Conservation (phyloP, 805 yeast species). For the Candida wancherniae region DNA sequence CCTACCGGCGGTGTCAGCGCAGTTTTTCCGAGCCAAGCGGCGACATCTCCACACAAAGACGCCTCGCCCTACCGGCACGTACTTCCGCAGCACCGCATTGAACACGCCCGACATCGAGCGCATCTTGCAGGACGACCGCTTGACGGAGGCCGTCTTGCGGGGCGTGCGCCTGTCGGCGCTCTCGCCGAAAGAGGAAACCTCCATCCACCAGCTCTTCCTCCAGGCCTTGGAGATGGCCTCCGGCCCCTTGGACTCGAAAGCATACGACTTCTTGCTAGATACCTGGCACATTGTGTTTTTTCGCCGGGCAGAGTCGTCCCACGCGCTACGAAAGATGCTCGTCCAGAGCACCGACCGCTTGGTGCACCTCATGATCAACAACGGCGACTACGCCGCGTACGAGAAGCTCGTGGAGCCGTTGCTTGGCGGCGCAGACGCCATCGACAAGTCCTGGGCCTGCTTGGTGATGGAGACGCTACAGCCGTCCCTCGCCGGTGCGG, state of each 20-base stretch:
- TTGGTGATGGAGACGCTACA: conserved; percentile 21
- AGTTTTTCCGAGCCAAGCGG: too few relatives aligned
- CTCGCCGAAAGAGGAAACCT: conserved; percentile 8
- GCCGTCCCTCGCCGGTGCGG: neutral
- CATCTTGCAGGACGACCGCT: conserved; percentile 7
- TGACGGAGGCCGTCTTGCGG: conserved; percentile 3
- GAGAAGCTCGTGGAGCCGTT: conserved; percentile 6
- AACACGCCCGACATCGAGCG: conserved; percentile 11
- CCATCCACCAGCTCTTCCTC: conserved; percentile 17
- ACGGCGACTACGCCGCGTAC: conserved; percentile 22
- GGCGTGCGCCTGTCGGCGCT: conserved; percentile 1
- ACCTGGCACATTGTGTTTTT: conserved; percentile 23
- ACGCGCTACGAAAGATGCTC: conserved; percentile 8
- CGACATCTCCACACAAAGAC: too few relatives aligned
- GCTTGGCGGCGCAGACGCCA: conserved; percentile 13
- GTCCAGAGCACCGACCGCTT: conserved; percentile 18
- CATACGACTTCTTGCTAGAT: conserved; percentile 18
- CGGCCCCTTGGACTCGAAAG: conserved; percentile 14
- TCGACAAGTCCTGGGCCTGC: conserved; percentile 7
- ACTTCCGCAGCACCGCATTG: conserved; percentile 2
- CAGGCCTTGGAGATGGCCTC: conserved; percentile 22
- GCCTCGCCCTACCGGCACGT: too few relatives aligned
- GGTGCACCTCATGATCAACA: conserved; percentile 26
- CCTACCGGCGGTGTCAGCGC: too few relatives aligned
- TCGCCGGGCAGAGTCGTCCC: neutral